Percentiles rank a stretch among this genome's conserved stretches.
These are phyloP conservation scores for Malus hybrid DNA, from an alignment of 331 rosid species.

Conservation along the genomic window DNA sequence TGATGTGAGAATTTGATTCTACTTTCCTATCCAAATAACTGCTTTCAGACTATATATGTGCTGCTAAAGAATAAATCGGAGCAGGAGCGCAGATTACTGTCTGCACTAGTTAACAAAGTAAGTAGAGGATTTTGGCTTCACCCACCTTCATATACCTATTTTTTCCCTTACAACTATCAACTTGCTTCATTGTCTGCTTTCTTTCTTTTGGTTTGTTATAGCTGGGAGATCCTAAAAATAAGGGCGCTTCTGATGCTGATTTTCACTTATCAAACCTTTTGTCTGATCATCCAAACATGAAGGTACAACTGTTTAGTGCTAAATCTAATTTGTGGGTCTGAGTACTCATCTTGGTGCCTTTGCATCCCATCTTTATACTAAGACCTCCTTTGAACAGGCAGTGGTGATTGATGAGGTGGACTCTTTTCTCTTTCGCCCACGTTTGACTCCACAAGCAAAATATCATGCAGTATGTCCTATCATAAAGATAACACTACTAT, in stretches of 20 bases:
- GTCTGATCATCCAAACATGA: constrained; percentile 95
- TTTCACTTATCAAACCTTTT: constrained; percentile 79
- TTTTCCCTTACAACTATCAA: neutral
- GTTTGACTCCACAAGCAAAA: constrained; percentile 68
- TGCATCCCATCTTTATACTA: neutral
- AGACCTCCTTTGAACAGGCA: constrained; percentile 38
- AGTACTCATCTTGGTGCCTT: neutral
- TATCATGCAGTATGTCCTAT: constrained; percentile 78
- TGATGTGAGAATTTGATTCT: neutral
- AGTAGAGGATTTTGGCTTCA: constrained; percentile 8
- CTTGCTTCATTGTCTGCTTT: constrained; percentile 12
- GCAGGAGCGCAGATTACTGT: constrained; percentile 83
- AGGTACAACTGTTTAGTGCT: constrained; percentile 32
- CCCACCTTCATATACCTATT: neutral
- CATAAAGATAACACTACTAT: neutral
- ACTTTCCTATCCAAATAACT: constrained; percentile 1
- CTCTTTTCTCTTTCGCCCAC: constrained; percentile 89
- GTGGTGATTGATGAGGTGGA: constrained; percentile 96
- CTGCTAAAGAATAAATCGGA: constrained; percentile 90
- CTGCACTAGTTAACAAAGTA: constrained; percentile 91
- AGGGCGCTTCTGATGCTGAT: constrained; percentile 91
- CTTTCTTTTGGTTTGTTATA: constrained; percentile 21
- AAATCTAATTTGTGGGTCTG: neutral
- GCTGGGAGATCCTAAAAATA: constrained; percentile 96
- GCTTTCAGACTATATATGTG: constrained; percentile 56